Evolutionary conservation across 495 filamentous ascomycete species (phyloP).

Genomic region (Penicillium malachiteum): DNA sequence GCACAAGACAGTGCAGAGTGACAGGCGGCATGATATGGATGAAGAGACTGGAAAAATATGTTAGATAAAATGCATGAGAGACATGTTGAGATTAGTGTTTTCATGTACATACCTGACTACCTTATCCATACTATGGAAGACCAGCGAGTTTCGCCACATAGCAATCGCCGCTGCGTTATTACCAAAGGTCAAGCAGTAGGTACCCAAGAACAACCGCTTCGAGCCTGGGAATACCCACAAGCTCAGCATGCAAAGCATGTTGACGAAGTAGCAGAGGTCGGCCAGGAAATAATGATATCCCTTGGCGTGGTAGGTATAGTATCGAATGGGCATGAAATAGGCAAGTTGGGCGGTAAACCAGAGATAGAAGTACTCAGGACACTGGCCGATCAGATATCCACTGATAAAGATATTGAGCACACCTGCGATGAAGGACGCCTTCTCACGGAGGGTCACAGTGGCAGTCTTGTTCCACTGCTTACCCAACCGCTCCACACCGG

Average conservation of each 20-base stretch:
- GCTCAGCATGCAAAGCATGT: slow-evolving; percentile 75
- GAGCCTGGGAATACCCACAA: slow-evolving; percentile 91
- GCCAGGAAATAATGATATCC: slow-evolving; percentile 98
- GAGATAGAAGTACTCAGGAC: slow-evolving; percentile 80
- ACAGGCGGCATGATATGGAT: slow-evolving; percentile 99
- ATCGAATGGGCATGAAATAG: slow-evolving; percentile 97
- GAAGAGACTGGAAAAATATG: slow-evolving; percentile 63
- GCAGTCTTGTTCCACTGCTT: slow-evolving; percentile 86
- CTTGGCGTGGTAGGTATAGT: slow-evolving; percentile 80
- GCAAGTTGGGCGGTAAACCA: slow-evolving; percentile 86
- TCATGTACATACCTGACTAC: slow-evolving; percentile 65
- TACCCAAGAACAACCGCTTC: slow-evolving; percentile 88
- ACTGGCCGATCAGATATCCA: slow-evolving; percentile 86
- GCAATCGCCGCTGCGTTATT: slow-evolving; percentile 98
- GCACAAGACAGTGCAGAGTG: slow-evolving; percentile 86
- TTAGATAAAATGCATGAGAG: neutral
- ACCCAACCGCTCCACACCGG: slow-evolving; percentile 81
- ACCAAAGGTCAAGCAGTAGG: slow-evolving; percentile 88
- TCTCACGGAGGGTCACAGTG: slow-evolving; percentile 85
- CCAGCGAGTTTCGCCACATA: slow-evolving; percentile 98
- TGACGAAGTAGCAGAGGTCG: slow-evolving; percentile 98
- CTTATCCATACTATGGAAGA: slow-evolving; percentile 97
- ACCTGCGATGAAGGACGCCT: slow-evolving; percentile 91
- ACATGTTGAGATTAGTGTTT: slow-evolving; percentile 23
- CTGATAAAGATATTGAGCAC: slow-evolving; percentile 97